Evolutionary conservation across 164 flowering plant genomes (phyloP), one percentile per base, ranked within the genome.

Genomic region (Chimonanthus salicifolius): DNA sequence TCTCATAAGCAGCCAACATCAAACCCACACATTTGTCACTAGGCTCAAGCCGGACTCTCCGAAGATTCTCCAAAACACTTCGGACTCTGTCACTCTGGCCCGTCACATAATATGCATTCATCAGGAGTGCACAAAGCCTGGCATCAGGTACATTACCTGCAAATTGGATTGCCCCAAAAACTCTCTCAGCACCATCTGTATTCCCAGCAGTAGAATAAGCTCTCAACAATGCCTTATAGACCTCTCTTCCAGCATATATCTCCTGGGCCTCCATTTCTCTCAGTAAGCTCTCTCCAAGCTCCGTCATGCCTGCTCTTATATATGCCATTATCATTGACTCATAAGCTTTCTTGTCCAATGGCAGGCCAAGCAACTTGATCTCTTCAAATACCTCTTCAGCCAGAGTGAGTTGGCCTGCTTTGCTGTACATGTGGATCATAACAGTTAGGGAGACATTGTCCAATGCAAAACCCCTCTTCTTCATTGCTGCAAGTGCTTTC

Each of bases 321-420:
- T 93, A 88, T 70, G 94, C 98, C 98, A 92, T 91, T 75, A 92
- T 82, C 88, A 91, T 95, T 20, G 99, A 80, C 8, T 98, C 99
- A 74, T 89, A 92, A 0, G 96, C 87, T 79, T 90, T 82, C 72
- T 80, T 84, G 75, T 92, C 98, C 77, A 90, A 71, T 33, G 90
- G 88, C 51, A 85, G 71, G 0, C 96, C 93, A 8, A 92, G 92
- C 75, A 87, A 74, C 78, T 80, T 87, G 74, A 94, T 78, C 74
- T 91, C 92, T 74, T 89, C 86, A 67, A 92, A 95, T 69, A 84
- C 79, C 74, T 87, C 86, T 76, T 90, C 87, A 4, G 94, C 99
- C 68, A 72, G 78, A 10, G 78, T 76, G 65, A 90, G 84, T 72
- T 84, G 71, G 13, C 96, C 97, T 43, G 92, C 87, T 74, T 92